Evolutionary conservation across 768 basidiomycete genomes (phyloP), one percentile per base, ranked within the genome.

Genomic region (Pleurotus sapidus): DNA sequence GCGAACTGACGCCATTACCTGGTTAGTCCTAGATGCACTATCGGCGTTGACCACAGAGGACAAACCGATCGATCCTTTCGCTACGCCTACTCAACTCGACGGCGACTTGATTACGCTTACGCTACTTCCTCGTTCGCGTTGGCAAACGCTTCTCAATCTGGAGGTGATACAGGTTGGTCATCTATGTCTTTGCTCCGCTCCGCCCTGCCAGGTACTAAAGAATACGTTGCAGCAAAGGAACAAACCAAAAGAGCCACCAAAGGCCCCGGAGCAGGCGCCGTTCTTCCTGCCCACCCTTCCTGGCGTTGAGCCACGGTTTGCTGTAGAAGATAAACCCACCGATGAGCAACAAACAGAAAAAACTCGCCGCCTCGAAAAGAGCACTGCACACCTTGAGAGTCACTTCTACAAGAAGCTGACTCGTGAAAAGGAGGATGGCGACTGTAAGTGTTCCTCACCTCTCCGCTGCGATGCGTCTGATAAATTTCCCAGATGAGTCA

Each of bases 61-160:
- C 15, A 76, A 76, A n/a, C 77, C 81, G 6, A 66, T 76, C 15
- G 88, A 93, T 64, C 81, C 86, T 25, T 92, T 91, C 72, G 84
- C 85, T 17, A 92, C 93, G 5, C 93, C 93, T n/a, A 84, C 89
- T 24, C 93, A 96, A 68, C 75, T 98, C 5, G 88, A 89, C 55
- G 91, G 88, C 50, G 93, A 94, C 15, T 82, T 99, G n/a, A 82
- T 98, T 50, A 98, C 97, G 1, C 75, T 99, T 17, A 95, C 96
- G 5, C 77, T 95, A 20, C 79, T 98, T 40, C 97, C 97, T 14
- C 87, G 95, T 39, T 87, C 93, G 12, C 81, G 91, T 64, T 99
- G 97, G 97, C 94, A 97, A 71, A 95, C 97, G 0, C 74, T 99
- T n/a, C 79, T 99, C 57, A 97, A 97, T 66, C 78, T 99, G 15